phyloP scores from a whole-genome alignment of 495 filamentous ascomycete species.

The Daldinia decipiens region DNA sequence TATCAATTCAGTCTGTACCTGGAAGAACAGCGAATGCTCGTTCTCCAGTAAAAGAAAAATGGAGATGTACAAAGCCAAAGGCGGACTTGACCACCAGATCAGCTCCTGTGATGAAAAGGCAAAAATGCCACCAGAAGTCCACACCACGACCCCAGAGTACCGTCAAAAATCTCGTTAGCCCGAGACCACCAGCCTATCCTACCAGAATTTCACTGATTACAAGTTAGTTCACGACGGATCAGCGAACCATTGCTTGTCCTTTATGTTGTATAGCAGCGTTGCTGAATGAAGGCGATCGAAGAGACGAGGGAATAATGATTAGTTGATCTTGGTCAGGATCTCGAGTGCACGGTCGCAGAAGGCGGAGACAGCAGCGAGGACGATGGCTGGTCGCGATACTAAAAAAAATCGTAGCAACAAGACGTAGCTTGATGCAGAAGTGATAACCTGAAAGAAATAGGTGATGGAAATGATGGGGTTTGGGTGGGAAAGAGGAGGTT shows the following conservation, averaged over 20 bases:
- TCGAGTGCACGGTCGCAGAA: conserved; percentile 5
- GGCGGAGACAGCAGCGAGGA: background rate
- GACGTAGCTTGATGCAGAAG: conserved; percentile 15
- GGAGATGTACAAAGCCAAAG: conserved; percentile 59
- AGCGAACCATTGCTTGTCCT: conserved; percentile 25
- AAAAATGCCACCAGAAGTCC: conserved; percentile 46
- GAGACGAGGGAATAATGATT: background rate
- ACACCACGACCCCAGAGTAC: conserved; percentile 41
- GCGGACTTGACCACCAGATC: conserved; percentile 43
- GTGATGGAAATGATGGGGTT: conserved; percentile 27
- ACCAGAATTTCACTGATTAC: conserved; percentile 38
- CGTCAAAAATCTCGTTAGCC: conserved; percentile 46
- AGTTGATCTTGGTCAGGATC: background rate
- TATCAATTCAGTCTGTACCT: conserved; percentile 70
- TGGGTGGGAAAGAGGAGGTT: conserved; percentile 7
- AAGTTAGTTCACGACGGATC: conserved; percentile 31
- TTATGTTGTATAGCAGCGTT: background rate
- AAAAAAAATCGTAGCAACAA: background rate
- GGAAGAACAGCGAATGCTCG: conserved; percentile 55
- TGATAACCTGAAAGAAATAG: conserved; percentile 11
- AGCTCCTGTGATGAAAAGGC: conserved; percentile 45
- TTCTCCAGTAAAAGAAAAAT: conserved; percentile 48
- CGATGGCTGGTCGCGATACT: conserved; percentile 2
- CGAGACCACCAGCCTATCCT: conserved; percentile 48
- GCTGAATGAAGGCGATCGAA: conserved; percentile 10